Conservation (phyloP, 1,284 basidiomycete species). For the Laetiporus sulphureus region DNA sequence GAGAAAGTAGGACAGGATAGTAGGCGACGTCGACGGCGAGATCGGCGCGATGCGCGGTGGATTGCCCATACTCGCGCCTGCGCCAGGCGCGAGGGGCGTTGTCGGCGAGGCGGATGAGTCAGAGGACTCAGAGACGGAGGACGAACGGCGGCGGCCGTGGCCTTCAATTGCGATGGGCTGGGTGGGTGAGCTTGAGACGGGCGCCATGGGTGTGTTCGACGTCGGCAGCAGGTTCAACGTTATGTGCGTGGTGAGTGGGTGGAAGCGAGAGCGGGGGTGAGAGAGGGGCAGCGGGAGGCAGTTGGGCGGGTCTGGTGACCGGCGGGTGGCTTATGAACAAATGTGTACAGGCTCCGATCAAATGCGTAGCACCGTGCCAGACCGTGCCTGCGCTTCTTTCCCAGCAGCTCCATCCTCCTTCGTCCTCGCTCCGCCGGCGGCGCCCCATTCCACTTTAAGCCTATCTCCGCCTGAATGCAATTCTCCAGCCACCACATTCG, state of each 20-base stretch:
- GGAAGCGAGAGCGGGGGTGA: background rate
- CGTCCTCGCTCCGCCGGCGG: too few relatives aligned
- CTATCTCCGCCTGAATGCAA: too few relatives aligned
- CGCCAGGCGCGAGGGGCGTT: conserved; percentile 41
- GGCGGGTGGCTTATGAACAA: conserved; percentile 4
- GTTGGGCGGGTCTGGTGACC: background rate
- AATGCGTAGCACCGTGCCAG: too few relatives aligned
- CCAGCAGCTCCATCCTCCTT: too few relatives aligned
- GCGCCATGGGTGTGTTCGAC: conserved; percentile 12
- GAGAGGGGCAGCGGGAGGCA: background rate
- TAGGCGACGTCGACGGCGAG: conserved; percentile 56
- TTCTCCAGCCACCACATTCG: too few relatives aligned
- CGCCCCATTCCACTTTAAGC: too few relatives aligned
- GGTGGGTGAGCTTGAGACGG: conserved; percentile 34
- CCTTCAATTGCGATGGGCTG: conserved; percentile 59
- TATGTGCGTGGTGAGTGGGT: background rate
- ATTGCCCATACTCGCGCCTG: conserved; percentile 36
- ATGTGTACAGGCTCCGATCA: conserved; percentile 9
- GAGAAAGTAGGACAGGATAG: conserved; percentile 64
- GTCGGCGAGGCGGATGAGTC: conserved; percentile 41
- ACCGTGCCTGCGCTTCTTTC: too few relatives aligned
- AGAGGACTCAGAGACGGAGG: conserved; percentile 49
- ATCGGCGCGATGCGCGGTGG: conserved; percentile 40
- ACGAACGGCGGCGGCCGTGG: conserved; percentile 30
- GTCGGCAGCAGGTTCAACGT: too few relatives aligned